Evolutionary conservation across 345 rosid species (phyloP), one percentile per base, ranked within the genome.

Genomic region (Combretum micranthum): DNA sequence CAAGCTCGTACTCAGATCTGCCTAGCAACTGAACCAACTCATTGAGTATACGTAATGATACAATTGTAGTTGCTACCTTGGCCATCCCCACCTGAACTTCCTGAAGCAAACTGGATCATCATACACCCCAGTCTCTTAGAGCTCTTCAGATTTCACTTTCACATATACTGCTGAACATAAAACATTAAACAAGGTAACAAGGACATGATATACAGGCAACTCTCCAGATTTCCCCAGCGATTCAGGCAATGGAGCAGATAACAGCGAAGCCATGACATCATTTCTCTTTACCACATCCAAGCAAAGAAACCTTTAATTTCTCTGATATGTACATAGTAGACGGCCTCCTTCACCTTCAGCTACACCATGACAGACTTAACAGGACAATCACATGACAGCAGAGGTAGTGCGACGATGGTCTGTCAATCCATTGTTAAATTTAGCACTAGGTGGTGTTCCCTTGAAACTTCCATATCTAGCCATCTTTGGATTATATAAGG

Each of bases 401-500:
- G 94, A 86, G 64, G 94, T 50, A 50, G 94, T 81, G 4, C 96
- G 84, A 8, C 99, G 88, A 13, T 75, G 84, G 72, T 86, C 90
- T 12, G 62, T 53, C 62, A 73, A 73, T 15, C 70, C 87, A 21
- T 70, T 76, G 76, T 69, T 70, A 46, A 78, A 64, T 58, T 83
- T 87, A 44, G 81, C 87, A 53, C 79, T 67, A 18, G 79, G 68
- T 10, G 72, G 78, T 66, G 71, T 76, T 55, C 83, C 95, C 66
- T 90, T 87, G 72, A 93, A 90, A 61, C 99, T 93, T 48, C 94
- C 84, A 60, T 83, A 83, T 65, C 96, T 82, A 67, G 82, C 81
- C 11, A 88, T 95, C 62, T 74, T 89, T 15, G 84, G 95, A 56
- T 71, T 83, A 73, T 81, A 93, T 8, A 90, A 89, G 46, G 99